These are phyloP conservation scores for Vitis hybrid DNA, from an alignment of 177 flowering plant species.

Conservation along the genomic window DNA sequence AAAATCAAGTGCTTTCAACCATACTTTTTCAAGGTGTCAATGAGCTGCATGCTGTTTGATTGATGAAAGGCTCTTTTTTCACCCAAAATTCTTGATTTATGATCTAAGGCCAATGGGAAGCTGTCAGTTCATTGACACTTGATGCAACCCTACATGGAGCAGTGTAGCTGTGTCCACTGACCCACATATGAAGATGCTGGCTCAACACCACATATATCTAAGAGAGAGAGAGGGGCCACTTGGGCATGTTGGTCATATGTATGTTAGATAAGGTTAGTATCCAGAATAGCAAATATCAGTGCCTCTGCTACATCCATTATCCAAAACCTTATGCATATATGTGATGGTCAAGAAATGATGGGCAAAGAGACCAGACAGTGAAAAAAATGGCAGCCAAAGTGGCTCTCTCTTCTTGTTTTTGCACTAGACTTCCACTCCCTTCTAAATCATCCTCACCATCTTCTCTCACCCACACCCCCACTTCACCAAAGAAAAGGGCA, in stretches of 20 bases:
- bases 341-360: conserved; percentile 6
- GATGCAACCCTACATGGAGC: not conserved
- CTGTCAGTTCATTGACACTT: not conserved
- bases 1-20: too few relatives aligned
- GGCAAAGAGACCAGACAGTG: not conserved
- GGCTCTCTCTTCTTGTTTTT: conserved; percentile 32
- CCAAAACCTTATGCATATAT: conserved; percentile 12
- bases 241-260: not conserved
- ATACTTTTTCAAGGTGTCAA: too few relatives aligned
- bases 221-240: conserved; percentile 2
- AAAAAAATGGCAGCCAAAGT: conserved; percentile 36
- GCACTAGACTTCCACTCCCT: conserved; percentile 17
- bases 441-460: conserved; percentile 21
- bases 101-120: too few relatives aligned
- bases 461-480: conserved; percentile 2
- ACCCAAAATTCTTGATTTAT: not conserved
- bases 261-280: conserved; percentile 14
- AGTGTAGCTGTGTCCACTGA: not conserved
- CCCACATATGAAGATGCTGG: not conserved
- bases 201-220: not conserved
- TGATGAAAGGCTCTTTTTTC: too few relatives aligned
- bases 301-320: conserved; percentile 13
- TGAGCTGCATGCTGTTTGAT: not conserved
- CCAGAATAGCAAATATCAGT: conserved; percentile 6
- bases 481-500: conserved; percentile 20